Conservation (phyloP, 176 grass and related monocot species). For the Triticum aestivum region IWGSC_CS_RefSeq_v2.1 NC_057799.1:41010968-41011467, state of each 20-base stretch:
- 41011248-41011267: not conserved
- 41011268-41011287: too few species aligned
- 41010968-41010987: too few species aligned
- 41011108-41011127: not conserved
- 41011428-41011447: too few species aligned
- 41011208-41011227: not conserved
- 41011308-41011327: too few species aligned
- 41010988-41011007: too few species aligned
- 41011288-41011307: not conserved
- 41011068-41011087: not conserved
- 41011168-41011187: too few species aligned
- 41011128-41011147: not conserved
- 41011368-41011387: not conserved
- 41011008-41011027: too few species aligned
- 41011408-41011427: not conserved
- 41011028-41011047: not conserved
- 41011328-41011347: not conserved
- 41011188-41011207: too few species aligned
- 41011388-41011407: not conserved
- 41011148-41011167: not conserved
- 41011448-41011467: too few species aligned
- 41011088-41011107: not conserved
- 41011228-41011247: not conserved
- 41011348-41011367: not conserved
- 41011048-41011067: not conserved